Percentiles rank a stretch among this genome's conserved stretches.
These are phyloP conservation scores for Vinca minor DNA, from an alignment of 257 asterid species.

Conservation along the genomic window DNA sequence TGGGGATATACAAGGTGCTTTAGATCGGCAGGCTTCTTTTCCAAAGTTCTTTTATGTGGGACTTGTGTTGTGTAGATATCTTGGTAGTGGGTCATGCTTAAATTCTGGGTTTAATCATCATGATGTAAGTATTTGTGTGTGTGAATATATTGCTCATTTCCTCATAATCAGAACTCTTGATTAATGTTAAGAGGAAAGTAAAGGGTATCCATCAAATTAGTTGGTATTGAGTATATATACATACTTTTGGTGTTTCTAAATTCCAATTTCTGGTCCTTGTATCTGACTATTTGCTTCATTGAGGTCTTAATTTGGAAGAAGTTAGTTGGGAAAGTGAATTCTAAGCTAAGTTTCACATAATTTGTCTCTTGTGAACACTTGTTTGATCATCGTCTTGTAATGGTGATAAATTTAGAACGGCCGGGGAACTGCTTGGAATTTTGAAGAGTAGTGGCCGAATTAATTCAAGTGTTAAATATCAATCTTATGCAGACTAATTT, in stretches of 20 bases:
- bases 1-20: neutral
- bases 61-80: conserved; percentile 3
- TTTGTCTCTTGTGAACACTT: neutral
- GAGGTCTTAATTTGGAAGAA: conserved; percentile 5
- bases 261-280: neutral
- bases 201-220: conserved; percentile 19
- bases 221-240: conserved; percentile 13
- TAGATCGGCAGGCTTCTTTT: conserved; percentile 4
- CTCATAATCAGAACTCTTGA: neutral
- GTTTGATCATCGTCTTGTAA: neutral
- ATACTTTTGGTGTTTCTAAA: conserved; percentile 6
- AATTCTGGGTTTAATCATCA: conserved; percentile 5
- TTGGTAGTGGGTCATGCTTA: conserved; percentile 12
- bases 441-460: neutral
- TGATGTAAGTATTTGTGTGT: too few relatives aligned
- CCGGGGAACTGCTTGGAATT: too few relatives aligned
- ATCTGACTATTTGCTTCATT: neutral
- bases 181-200: conserved; percentile 9
- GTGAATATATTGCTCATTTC: too few relatives aligned
- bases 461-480: neutral
- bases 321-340: conserved; percentile 23
- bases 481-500: neutral
- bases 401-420: neutral
- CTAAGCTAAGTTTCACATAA: conserved; percentile 18
- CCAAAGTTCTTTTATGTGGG: conserved; percentile 9